These are phyloP conservation scores for Megacollybia platyphylla DNA, from an alignment of 1,284 basidiomycete species.

Conservation along the genomic window DNA sequence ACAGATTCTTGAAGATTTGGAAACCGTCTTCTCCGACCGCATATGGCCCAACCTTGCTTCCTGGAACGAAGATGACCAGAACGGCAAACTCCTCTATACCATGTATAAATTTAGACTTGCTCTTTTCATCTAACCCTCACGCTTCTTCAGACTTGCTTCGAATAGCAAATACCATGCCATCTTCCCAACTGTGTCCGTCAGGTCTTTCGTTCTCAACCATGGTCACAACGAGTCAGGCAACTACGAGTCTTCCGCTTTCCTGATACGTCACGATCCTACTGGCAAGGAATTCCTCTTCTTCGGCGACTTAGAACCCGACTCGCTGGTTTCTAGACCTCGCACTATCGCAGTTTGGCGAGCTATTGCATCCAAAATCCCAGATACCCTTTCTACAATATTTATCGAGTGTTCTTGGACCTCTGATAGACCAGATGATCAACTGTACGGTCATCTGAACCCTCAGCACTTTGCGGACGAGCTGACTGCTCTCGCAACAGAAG, in stretches of 20 bases:
- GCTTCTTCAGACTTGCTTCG: slow-evolving; percentile 20
- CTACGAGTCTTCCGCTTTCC: slow-evolving; percentile 68
- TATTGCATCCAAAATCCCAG: slow-evolving; percentile 58
- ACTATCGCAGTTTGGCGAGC: slow-evolving; percentile 58
- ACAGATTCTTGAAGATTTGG: slow-evolving; percentile 54
- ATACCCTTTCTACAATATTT: slow-evolving; percentile 53
- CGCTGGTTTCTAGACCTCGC: slow-evolving; percentile 38
- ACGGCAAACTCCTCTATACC: slow-evolving; percentile 45
- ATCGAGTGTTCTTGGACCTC: slow-evolving; percentile 77
- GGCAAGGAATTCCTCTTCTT: slow-evolving; percentile 68
- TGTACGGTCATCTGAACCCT: slow-evolving; percentile 73
- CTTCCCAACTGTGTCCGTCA: slow-evolving; percentile 45
- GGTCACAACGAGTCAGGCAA: slow-evolving; percentile 38
- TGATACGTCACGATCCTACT: slow-evolving; percentile 47
- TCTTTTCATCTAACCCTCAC: background rate
- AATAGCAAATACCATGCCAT: slow-evolving; percentile 41
- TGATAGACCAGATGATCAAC: slow-evolving; percentile 40
- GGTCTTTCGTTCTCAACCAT: slow-evolving; percentile 57
- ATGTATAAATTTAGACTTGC: slow-evolving; percentile 25
- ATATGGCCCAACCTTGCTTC: slow-evolving; percentile 78
- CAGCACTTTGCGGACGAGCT: slow-evolving; percentile 35
- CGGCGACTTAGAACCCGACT: slow-evolving; percentile 75
- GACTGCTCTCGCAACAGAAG: slow-evolving; percentile 6
- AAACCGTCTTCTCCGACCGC: slow-evolving; percentile 64
- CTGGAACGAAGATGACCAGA: slow-evolving; percentile 47